phyloP scores from a whole-genome alignment of 805 yeast species.

The Candida broadrunensis region DNA sequence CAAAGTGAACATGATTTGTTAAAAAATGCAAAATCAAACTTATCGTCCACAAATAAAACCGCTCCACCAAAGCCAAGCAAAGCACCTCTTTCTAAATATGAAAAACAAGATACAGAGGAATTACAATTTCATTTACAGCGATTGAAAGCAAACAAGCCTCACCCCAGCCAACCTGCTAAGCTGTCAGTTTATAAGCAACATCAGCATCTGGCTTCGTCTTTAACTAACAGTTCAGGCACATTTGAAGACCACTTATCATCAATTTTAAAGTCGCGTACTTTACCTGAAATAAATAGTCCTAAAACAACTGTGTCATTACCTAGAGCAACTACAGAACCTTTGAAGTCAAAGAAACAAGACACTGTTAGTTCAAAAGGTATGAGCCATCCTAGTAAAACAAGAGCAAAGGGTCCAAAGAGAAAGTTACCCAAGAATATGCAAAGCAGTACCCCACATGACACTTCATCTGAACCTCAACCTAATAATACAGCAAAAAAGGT shows the following conservation, averaged over 20 bases:
- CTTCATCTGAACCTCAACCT: not conserved
- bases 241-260: constrained; percentile 23
- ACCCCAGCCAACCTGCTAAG: constrained; percentile 1
- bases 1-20: constrained; percentile 15
- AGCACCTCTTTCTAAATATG: constrained; percentile 15
- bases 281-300: constrained; percentile 1
- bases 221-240: constrained; percentile 2
- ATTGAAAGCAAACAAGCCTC: constrained; percentile 12
- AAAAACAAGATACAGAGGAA: constrained; percentile 18
- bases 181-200: constrained; percentile 1
- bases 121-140: constrained; percentile 22
- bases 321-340: constrained; percentile 13
- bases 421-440: constrained; percentile 34
- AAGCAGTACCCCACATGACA: not conserved
- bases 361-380: constrained; percentile 20
- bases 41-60: constrained; percentile 6
- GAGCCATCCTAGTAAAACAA: constrained; percentile 42
- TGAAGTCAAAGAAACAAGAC: constrained; percentile 10
- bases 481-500: constrained; percentile 1
- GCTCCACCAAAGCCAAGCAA: constrained; percentile 10
- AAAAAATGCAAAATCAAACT: constrained; percentile 11
- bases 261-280: constrained; percentile 25
- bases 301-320: constrained; percentile 4
- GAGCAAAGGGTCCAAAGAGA: constrained; percentile 54
- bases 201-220: not conserved